Evolutionary conservation across 202 grass and related monocot species (phyloP), one percentile per base, ranked within the genome.

Genomic region (Zoysia matrella): DNA sequence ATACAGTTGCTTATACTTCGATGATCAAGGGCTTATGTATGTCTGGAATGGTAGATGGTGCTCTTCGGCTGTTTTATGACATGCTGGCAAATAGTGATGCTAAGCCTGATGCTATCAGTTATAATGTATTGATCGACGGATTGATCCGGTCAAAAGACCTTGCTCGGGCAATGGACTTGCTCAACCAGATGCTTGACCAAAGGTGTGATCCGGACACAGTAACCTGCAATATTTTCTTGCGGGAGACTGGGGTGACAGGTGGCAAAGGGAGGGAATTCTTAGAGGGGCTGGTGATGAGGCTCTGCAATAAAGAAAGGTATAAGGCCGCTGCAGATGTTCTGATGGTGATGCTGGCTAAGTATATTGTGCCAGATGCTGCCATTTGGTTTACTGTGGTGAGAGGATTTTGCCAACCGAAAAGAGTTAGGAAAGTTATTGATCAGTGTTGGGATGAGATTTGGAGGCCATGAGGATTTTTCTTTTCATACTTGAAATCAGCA

Each of bases 11-110:
- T 14, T 95, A 95, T 89, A 95, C 86, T 71, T 95, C 92, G 5
- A 98, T 95, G 85, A 95, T 98, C 85, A 95, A 91, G 85, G 92
- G 89, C 11, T 76, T 98, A 41, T 98, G 90, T 76, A 54, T 69
- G 82, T 86, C 76, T 6, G 92, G 92, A n/a, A 93, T 91, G 90
- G 87, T 95, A 66, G 83, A 98, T 63, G 95, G 89, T 22, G 92
- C 73, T 61, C 65, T 98, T 36, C 78, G 80, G 53, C 76, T 95
- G 36, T 95, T 93, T 72, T 79, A 83, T 62, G 95, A 98, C 74
- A 98, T 98, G 95, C 48, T 86, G 6, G 85, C 77, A 5, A 73
- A 86, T 64, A 83, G 88, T 39, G 85, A 89, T 85, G 83, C 71
- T 53, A 81, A 83, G 62, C 92, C 90, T 4, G 95, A 98, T 90